Percentiles rank a stretch among this genome's conserved stretches.
Conservation (phyloP, 2,329 filamentous ascomycete genomes). For the Amauroascus verrucosus region DNA sequence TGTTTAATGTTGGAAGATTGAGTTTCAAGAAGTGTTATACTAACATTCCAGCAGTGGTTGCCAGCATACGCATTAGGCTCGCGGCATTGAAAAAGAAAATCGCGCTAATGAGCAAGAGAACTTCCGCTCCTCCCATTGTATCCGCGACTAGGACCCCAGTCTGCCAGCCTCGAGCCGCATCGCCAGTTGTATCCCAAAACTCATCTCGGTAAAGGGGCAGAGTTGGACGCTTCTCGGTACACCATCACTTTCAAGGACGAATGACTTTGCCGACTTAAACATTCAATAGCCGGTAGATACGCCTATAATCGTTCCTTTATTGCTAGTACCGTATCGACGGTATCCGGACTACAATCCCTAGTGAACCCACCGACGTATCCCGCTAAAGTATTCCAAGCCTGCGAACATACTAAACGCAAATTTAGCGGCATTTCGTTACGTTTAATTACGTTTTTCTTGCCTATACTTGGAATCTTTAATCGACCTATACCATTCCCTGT, state of each 20-base stretch:
- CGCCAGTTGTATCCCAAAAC: conserved; percentile 24
- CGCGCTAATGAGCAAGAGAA: conserved; percentile 38
- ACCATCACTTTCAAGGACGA: background rate
- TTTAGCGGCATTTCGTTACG: too few species aligned
- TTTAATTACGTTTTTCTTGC: too few species aligned
- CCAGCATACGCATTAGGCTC: conserved; percentile 41
- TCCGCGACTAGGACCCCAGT: background rate
- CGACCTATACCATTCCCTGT: too few species aligned
- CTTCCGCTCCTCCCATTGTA: conserved; percentile 27
- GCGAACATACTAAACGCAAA: too few species aligned
- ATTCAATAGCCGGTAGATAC: background rate
- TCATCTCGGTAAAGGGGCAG: background rate
- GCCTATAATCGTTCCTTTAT: too few species aligned
- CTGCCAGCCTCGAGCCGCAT: conserved; percentile 19
- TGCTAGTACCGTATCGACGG: too few species aligned
- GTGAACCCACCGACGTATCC: too few species aligned
- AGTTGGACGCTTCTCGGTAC: background rate
- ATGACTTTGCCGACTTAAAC: background rate
- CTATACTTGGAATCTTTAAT: too few species aligned
- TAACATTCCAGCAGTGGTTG: conserved; percentile 34
- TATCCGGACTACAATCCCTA: too few species aligned
- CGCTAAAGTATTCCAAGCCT: too few species aligned
- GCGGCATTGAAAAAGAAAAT: conserved; percentile 41
- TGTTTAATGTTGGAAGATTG: background rate
- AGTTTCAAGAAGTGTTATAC: background rate